These are phyloP conservation scores for Pythium periplocum DNA, from an alignment of 352 stramenopile genomes.

Conservation along the genomic window DNA sequence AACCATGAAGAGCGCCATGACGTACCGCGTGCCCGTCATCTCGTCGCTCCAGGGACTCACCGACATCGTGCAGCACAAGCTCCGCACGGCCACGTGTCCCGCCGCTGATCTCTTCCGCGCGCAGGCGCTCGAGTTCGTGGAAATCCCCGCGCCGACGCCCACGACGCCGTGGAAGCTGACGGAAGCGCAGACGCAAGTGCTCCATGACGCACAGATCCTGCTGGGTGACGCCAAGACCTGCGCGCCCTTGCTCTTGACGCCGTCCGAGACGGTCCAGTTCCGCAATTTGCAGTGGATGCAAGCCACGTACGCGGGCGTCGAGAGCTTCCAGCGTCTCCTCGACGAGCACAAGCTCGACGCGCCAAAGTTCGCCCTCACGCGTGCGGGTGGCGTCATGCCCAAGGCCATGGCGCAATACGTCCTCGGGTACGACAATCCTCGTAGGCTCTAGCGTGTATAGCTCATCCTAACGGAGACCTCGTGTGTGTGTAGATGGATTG, in stretches of 20 bases:
- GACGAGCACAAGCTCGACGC: constrained; percentile 4
- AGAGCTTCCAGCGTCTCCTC: constrained; percentile 36
- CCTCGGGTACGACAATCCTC: constrained; percentile 20
- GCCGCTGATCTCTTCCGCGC: constrained; percentile 38
- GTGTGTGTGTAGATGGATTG: constrained; percentile 26
- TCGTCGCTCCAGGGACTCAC: constrained; percentile 43
- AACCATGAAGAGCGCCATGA: too few relatives aligned
- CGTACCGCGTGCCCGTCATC: constrained; percentile 46
- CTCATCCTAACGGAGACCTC: too few relatives aligned
- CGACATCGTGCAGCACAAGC: constrained; percentile 27
- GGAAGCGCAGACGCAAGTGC: constrained; percentile 26
- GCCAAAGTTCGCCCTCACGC: constrained; percentile 41
- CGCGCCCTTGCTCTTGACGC: constrained; percentile 33
- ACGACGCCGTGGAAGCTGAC: constrained; percentile 27
- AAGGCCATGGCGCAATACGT: constrained; percentile 61
- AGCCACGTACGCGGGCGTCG: constrained; percentile 57
- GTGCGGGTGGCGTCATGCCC: constrained; percentile 53
- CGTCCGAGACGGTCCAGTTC: constrained; percentile 11
- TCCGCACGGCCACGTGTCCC: constrained; percentile 22
- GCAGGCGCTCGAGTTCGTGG: constrained; percentile 37
- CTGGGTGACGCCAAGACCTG: constrained; percentile 45
- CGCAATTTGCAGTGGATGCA: constrained; percentile 52
- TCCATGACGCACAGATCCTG: constrained; percentile 35
- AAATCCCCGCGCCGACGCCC: constrained; percentile 16
- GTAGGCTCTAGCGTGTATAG: too few relatives aligned